These are phyloP conservation scores for Macrocybe gigantea DNA, from an alignment of 768 basidiomycete genomes.

Conservation along the genomic window DNA sequence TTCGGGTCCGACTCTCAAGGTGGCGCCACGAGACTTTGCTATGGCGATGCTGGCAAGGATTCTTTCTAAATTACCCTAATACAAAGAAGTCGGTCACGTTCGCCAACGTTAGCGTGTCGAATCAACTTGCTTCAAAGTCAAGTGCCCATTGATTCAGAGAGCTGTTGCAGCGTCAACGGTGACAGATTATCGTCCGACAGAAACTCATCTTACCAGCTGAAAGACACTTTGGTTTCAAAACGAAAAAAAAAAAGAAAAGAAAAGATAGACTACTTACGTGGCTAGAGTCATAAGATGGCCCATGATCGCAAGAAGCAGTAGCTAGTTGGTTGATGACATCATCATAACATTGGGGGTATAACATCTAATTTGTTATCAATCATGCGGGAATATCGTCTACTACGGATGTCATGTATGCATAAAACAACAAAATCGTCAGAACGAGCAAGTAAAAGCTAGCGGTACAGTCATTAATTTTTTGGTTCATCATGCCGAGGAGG, in stretches of 20 bases:
- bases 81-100: background rate
- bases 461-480: constrained; percentile 7
- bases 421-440: background rate
- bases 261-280: constrained; percentile 48
- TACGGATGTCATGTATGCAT: background rate
- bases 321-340: too few species aligned
- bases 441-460: background rate
- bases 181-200: background rate
- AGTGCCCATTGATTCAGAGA: constrained; percentile 97
- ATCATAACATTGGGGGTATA: background rate
- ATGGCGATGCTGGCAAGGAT: constrained; percentile 84
- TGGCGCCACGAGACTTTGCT: constrained; percentile 85
- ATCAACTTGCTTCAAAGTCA: constrained; percentile 72
- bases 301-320: constrained; percentile 35
- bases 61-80: constrained; percentile 87
- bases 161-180: constrained; percentile 30
- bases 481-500: constrained; percentile 9
- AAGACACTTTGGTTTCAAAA: background rate
- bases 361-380: constrained; percentile 2
- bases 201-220: constrained; percentile 11
- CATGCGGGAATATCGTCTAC: background rate
- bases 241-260: constrained; percentile 1
- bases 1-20: constrained; percentile 92
- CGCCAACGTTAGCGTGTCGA: background rate
- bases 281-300: constrained; percentile 86